Conservation (phyloP, 2,329 filamentous ascomycete species). For the Aspergillus fijiensis region DNA sequence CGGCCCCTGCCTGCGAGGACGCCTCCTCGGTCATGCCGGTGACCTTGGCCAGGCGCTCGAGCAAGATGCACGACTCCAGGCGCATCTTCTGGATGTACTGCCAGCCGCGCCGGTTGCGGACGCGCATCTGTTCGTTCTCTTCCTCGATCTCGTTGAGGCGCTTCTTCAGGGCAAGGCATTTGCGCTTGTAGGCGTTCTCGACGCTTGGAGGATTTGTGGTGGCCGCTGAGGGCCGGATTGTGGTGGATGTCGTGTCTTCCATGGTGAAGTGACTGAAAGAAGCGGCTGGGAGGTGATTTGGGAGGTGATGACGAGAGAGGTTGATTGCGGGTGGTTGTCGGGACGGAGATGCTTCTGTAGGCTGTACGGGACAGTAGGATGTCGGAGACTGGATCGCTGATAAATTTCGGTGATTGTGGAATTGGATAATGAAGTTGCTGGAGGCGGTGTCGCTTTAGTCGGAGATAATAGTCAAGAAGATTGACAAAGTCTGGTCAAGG, state of each 20-base stretch:
- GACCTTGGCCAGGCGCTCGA: conserved; percentile 42
- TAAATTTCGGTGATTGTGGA: not conserved
- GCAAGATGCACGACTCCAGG: conserved; percentile 53
- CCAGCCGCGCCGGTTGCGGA: conserved; percentile 75
- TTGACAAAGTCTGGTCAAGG: not conserved
- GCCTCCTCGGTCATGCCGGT: conserved; percentile 45
- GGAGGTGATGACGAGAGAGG: too few relatives aligned
- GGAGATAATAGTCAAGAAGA: not conserved
- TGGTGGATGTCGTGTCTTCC: not conserved
- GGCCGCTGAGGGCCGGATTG: not conserved
- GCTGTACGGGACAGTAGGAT: not conserved
- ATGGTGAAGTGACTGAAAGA: not conserved
- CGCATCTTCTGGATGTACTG: conserved; percentile 89
- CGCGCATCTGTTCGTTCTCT: conserved; percentile 79
- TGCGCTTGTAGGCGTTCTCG: conserved; percentile 91
- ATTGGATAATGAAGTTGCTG: not conserved
- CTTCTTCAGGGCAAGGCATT: conserved; percentile 92
- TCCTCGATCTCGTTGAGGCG: conserved; percentile 89
- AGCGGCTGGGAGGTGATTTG: too few relatives aligned
- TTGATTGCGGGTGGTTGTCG: not conserved
- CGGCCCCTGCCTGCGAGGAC: conserved; percentile 37
- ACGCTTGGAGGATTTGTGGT: conserved; percentile 74
- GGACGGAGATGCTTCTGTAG: not conserved
- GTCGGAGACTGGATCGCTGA: not conserved
- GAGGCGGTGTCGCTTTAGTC: not conserved